Conservation (phyloP, 1,139 yeast species). For the Suzukiozyma palmioleophila region DNA sequence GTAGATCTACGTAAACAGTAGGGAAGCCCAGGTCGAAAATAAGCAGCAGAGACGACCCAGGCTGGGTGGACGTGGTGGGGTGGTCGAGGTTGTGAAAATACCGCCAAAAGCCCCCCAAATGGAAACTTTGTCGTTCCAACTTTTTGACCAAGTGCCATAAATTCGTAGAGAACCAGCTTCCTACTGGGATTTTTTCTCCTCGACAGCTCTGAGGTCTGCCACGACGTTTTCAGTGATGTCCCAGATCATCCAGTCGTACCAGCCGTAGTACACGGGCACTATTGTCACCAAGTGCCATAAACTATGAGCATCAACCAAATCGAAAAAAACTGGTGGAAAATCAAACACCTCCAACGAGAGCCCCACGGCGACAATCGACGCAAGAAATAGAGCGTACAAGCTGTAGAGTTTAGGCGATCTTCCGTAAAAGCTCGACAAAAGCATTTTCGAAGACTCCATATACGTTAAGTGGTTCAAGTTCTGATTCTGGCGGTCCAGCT, state of each 20-base stretch:
- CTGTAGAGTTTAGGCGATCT: constrained; percentile 38
- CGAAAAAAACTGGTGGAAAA: constrained; percentile 64
- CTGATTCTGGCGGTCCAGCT: constrained; percentile 5
- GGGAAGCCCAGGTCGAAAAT: no score
- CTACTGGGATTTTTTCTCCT: constrained; percentile 11
- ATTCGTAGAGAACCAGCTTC: not conserved
- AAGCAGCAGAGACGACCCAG: no score
- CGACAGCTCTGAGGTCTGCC: constrained; percentile 8
- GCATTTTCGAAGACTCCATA: constrained; percentile 16
- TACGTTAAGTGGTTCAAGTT: constrained; percentile 25
- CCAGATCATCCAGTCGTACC: constrained; percentile 50
- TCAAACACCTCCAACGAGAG: constrained; percentile 88
- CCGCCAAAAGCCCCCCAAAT: no score
- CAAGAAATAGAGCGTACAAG: constrained; percentile 37
- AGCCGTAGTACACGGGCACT: constrained; percentile 48
- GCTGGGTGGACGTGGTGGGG: no score
- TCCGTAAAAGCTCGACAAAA: constrained; percentile 32
- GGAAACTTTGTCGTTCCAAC: no score
- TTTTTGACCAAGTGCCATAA: no score
- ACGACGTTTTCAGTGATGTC: constrained; percentile 35
- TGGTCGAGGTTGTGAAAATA: no score
- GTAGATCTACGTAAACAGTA: no score
- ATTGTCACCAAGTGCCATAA: constrained; percentile 86
- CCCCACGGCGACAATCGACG: constrained; percentile 59
- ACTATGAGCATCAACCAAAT: constrained; percentile 85